Evolutionary conservation across 169 alveolate species (phyloP).

Genomic region (Plasmodium gonderi): DNA sequence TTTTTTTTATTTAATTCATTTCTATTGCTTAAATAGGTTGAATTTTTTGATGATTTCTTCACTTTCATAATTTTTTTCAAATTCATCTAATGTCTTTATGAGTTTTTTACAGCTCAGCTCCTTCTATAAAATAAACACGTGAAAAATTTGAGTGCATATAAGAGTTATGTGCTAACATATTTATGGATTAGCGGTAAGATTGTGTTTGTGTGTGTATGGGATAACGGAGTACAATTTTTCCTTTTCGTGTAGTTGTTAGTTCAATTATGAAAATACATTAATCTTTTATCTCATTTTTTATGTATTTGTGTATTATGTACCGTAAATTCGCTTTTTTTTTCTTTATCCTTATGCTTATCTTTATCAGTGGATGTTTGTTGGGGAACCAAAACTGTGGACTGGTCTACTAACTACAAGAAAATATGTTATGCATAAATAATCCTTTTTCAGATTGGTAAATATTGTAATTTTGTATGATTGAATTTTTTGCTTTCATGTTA

Average conservation of each 20-base stretch:
- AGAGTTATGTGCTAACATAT: background rate
- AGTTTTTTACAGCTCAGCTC: constrained; percentile 45
- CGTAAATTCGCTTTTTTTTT: background rate
- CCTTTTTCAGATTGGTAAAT: background rate
- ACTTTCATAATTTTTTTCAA: constrained; percentile 22
- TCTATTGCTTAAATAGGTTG: constrained; percentile 33
- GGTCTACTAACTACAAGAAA: constrained; percentile 19
- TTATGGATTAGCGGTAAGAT: background rate
- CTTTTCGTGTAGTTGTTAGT: too few relatives aligned
- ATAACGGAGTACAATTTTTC: too few relatives aligned
- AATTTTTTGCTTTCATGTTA: background rate
- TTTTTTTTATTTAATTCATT: background rate
- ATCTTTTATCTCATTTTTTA: background rate
- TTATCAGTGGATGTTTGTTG: background rate
- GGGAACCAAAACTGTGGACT: constrained; percentile 1
- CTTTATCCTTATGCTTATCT: constrained; percentile 29
- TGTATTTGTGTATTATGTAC: constrained; percentile 7
- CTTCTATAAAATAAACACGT: background rate
- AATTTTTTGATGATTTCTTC: constrained; percentile 48
- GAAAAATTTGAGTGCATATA: background rate
- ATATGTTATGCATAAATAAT: background rate
- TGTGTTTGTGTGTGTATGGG: background rate
- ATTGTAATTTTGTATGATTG: background rate
- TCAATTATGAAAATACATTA: too few relatives aligned
- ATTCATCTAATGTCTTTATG: constrained; percentile 20